Conservation (phyloP, 495 filamentous ascomycete species). For the Trichoderma virens region DNA sequence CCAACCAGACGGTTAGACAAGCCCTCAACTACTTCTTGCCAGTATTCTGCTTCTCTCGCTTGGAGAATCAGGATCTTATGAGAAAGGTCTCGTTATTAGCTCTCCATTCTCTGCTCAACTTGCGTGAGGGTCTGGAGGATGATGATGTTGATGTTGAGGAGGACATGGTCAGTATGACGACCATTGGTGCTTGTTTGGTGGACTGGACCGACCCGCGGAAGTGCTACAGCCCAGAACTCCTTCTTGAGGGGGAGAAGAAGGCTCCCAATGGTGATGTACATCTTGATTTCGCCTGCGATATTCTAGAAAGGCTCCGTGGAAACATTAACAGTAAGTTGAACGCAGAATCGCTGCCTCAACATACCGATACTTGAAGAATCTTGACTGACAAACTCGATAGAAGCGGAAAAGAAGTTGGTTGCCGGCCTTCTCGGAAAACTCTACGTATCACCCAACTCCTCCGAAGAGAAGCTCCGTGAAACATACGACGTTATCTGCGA, state of each 20-base stretch:
- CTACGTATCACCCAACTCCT: slow-evolving; percentile 57
- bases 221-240: slow-evolving; percentile 61
- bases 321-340: slow-evolving; percentile 52
- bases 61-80: slow-evolving; percentile 77
- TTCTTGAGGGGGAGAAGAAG: slow-evolving; percentile 51
- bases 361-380: too few relatives aligned
- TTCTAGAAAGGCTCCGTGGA: slow-evolving; percentile 50
- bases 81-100: slow-evolving; percentile 58
- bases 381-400: slow-evolving; percentile 38
- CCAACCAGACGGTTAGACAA: slow-evolving; percentile 83
- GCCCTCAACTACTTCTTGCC: slow-evolving; percentile 92
- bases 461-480: slow-evolving; percentile 38
- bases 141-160: slow-evolving; percentile 73
- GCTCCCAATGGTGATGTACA: slow-evolving; percentile 60
- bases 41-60: slow-evolving; percentile 79
- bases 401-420: slow-evolving; percentile 80
- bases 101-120: slow-evolving; percentile 54
- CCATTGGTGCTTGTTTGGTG: slow-evolving; percentile 70
- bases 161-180: slow-evolving; percentile 67
- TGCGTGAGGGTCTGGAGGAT: slow-evolving; percentile 66
- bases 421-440: slow-evolving; percentile 75
- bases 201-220: slow-evolving; percentile 97
- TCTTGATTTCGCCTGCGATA: slow-evolving; percentile 52
- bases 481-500: slow-evolving; percentile 50
- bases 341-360: neutral